phyloP scores from a whole-genome alignment of 2,329 filamentous ascomycete species.

The Aspergillus sp. region DNA sequence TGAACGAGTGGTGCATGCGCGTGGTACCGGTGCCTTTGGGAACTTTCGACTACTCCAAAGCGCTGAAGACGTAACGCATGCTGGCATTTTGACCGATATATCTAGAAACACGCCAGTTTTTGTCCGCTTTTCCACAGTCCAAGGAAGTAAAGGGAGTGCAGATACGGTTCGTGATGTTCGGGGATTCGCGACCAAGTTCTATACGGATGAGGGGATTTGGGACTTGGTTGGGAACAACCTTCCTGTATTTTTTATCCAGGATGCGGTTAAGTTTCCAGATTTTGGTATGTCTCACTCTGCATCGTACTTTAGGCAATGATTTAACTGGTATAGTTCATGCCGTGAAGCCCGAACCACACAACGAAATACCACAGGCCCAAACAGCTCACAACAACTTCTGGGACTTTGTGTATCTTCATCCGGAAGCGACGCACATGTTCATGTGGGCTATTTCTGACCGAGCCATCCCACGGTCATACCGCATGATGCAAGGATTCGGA shows the following conservation, averaged over 20 bases:
- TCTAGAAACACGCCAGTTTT: slow-evolving; percentile 60
- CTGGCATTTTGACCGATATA: slow-evolving; percentile 64
- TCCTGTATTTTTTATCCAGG: slow-evolving; percentile 72
- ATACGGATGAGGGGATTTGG: slow-evolving; percentile 71
- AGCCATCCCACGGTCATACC: slow-evolving; percentile 30
- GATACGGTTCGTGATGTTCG: slow-evolving; percentile 75
- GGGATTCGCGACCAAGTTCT: slow-evolving; percentile 71
- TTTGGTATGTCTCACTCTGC: slow-evolving; percentile 35
- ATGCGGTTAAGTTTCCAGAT: slow-evolving; percentile 70
- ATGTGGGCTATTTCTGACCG: slow-evolving; percentile 31
- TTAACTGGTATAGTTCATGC: slow-evolving; percentile 22
- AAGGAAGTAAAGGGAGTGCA: slow-evolving; percentile 65
- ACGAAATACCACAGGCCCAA: slow-evolving; percentile 47
- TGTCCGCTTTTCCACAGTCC: slow-evolving; percentile 69
- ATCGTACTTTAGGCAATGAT: background rate
- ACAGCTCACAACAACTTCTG: slow-evolving; percentile 50
- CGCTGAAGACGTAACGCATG: slow-evolving; percentile 58
- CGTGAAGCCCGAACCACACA: slow-evolving; percentile 37
- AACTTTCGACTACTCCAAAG: slow-evolving; percentile 63
- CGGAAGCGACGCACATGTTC: slow-evolving; percentile 29
- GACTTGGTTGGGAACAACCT: slow-evolving; percentile 70
- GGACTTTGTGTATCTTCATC: slow-evolving; percentile 32
- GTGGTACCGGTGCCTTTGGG: slow-evolving; percentile 61
- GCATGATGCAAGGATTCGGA: slow-evolving; percentile 35
- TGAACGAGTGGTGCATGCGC: slow-evolving; percentile 64